phyloP scores from a whole-genome alignment of 805 yeast genomes.

The Starmerella floris region DNA sequence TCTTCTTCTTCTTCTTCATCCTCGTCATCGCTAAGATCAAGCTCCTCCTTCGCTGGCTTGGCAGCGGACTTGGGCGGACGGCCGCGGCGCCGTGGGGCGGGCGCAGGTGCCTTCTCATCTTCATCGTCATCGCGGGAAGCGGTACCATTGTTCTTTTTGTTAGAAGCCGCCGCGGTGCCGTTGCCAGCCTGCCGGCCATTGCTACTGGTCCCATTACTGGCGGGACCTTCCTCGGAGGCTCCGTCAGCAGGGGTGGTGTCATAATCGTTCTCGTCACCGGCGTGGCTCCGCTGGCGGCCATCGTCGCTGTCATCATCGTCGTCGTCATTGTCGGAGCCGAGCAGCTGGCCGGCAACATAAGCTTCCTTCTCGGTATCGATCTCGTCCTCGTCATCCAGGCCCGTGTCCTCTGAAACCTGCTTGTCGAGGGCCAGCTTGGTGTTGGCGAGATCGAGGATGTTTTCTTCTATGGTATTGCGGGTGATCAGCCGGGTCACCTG shows the following conservation, averaged over 20 bases:
- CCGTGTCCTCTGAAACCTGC: slow-evolving; percentile 29
- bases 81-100: background rate
- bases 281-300: background rate
- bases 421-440: slow-evolving; percentile 78
- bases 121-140: slow-evolving; percentile 1
- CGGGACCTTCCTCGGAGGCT: background rate
- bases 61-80: background rate
- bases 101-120: background rate
- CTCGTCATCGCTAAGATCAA: background rate
- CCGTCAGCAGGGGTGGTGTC: background rate
- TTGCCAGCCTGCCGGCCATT: too few species aligned
- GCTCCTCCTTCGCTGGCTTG: background rate
- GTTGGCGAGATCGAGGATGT: slow-evolving; percentile 70
- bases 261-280: background rate
- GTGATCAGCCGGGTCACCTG: slow-evolving; percentile 62
- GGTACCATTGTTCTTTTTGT: background rate
- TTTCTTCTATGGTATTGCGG: slow-evolving; percentile 73
- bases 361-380: slow-evolving; percentile 29
- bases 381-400: slow-evolving; percentile 24
- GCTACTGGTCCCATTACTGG: background rate
- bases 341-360: slow-evolving; percentile 28
- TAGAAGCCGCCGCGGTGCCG: background rate
- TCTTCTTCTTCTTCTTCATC: slow-evolving; percentile 3
- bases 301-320: slow-evolving; percentile 4
- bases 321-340: slow-evolving; percentile 13